These are phyloP conservation scores for Spinellus fusiger DNA, from an alignment of 192 early-diverging fungal species.

Conservation along the genomic window DNA sequence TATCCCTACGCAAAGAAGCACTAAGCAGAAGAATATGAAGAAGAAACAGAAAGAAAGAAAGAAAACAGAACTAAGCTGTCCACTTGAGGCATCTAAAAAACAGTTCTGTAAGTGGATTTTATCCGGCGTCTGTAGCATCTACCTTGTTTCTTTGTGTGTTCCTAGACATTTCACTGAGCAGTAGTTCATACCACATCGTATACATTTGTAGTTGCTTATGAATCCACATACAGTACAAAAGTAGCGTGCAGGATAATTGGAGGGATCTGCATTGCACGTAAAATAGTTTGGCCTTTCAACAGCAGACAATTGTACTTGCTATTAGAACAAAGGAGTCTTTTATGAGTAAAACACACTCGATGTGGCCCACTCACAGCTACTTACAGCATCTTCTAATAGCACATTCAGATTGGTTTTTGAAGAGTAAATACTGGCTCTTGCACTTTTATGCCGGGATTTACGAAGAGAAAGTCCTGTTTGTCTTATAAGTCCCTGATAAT, in stretches of 20 bases:
- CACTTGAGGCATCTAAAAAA: constrained; percentile 20
- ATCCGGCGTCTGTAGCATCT: neutral
- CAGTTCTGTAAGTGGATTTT: neutral
- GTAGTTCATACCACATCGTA: constrained; percentile 60
- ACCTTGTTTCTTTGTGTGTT: constrained; percentile 58
- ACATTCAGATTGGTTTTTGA: constrained; percentile 27
- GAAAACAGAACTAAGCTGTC: constrained; percentile 17
- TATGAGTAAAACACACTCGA: neutral
- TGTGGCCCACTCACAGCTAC: neutral
- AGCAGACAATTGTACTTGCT: neutral
- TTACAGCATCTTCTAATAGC: constrained; percentile 29
- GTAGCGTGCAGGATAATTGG: constrained; percentile 34
- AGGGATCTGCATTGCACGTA: constrained; percentile 32
- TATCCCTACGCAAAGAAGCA: no score
- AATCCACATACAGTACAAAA: constrained; percentile 69
- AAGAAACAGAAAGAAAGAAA: no score
- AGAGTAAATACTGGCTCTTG: constrained; percentile 13
- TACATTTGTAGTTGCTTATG: constrained; percentile 52
- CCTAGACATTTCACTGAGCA: constrained; percentile 54
- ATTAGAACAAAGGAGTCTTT: neutral
- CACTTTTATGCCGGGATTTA: neutral
- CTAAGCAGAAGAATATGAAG: no score
- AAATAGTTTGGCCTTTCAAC: constrained; percentile 27
- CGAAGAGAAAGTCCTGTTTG: neutral
- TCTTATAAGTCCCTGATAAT: neutral